A percentile compares a stretch with the other conserved stretches of the same genome.
Conservation (phyloP, 768 basidiomycete species). For the Suillus fuscotomentosus region DNA sequence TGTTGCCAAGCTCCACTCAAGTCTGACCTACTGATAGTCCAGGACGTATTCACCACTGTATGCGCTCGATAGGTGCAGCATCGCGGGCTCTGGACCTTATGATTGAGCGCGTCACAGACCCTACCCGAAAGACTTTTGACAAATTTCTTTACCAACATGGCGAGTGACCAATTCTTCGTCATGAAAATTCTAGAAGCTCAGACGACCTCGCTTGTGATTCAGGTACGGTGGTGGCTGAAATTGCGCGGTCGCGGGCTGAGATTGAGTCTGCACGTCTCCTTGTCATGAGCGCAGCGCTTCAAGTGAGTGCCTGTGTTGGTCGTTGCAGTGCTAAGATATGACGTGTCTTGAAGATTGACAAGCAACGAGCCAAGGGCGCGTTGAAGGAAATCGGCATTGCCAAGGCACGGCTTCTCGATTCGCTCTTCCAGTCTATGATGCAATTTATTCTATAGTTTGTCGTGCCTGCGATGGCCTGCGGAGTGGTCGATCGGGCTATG, state of each 20-base stretch:
- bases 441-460: conserved; percentile 62
- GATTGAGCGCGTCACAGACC: conserved; percentile 92
- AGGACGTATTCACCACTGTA: conserved; percentile 96
- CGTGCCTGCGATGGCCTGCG: conserved; percentile 86
- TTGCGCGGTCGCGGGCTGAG: conserved; percentile 90
- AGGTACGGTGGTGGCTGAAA: conserved; percentile 89
- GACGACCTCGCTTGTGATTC: background rate
- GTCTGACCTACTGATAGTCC: conserved; percentile 48
- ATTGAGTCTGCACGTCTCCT: conserved; percentile 87
- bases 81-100: conserved; percentile 82
- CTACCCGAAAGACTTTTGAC: conserved; percentile 88
- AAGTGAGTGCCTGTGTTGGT: conserved; percentile 40
- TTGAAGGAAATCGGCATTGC: conserved; percentile 97
- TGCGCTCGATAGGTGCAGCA: conserved; percentile 93
- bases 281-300: conserved; percentile 88
- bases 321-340: background rate
- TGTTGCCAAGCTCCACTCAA: background rate
- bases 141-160: conserved; percentile 92
- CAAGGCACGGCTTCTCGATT: conserved; percentile 54
- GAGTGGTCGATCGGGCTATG: conserved; percentile 92
- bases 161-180: conserved; percentile 26
- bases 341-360: conserved; percentile 69
- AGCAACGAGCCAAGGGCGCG: conserved; percentile 87
- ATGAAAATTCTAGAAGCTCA: background rate
- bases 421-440: background rate